Conservation (phyloP, 2,329 filamentous ascomycete species). For the Sporothrix brunneoviolacea region DNA sequence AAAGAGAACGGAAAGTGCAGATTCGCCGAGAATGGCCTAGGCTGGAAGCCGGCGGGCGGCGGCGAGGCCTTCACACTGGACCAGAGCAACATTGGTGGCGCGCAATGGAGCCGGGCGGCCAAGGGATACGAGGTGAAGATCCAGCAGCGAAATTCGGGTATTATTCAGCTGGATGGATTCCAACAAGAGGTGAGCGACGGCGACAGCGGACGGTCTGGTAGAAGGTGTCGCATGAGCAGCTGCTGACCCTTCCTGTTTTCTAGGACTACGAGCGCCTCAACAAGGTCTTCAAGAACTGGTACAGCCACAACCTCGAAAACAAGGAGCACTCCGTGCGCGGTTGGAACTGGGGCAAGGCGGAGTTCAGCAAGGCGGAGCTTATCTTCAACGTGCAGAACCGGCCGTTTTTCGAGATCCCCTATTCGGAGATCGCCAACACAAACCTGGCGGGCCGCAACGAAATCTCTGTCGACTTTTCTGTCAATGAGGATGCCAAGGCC, state of each 20-base stretch:
- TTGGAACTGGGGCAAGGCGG: conserved; percentile 99
- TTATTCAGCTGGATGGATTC: conserved; percentile 94
- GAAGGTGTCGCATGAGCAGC: not conserved
- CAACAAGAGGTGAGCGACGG: conserved; percentile 60
- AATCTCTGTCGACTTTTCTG: conserved; percentile 87
- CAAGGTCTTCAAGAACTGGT: conserved; percentile 98
- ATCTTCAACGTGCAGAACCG: conserved; percentile 96
- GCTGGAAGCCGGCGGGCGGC: conserved; percentile 85
- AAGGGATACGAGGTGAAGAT: conserved; percentile 94
- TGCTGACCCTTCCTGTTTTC: not conserved
- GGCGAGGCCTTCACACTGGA: conserved; percentile 93
- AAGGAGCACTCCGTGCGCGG: conserved; percentile 91
- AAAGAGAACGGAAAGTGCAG: conserved; percentile 89
- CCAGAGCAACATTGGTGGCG: conserved; percentile 72
- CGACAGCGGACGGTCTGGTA: not conserved
- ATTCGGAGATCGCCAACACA: conserved; percentile 95
- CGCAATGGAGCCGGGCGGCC: conserved; percentile 91
- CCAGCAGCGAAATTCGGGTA: conserved; percentile 70
- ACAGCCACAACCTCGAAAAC: conserved; percentile 84
- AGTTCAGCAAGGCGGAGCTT: conserved; percentile 91
- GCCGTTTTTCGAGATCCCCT: conserved; percentile 93
- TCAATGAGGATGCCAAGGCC: conserved; percentile 65
- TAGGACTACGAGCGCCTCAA: conserved; percentile 81
- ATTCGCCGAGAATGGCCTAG: conserved; percentile 88
- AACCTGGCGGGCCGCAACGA: conserved; percentile 97